Evolutionary conservation across 192 early-diverging fungal species (phyloP).

Genomic region (Linnemannia hyalina): DNA sequence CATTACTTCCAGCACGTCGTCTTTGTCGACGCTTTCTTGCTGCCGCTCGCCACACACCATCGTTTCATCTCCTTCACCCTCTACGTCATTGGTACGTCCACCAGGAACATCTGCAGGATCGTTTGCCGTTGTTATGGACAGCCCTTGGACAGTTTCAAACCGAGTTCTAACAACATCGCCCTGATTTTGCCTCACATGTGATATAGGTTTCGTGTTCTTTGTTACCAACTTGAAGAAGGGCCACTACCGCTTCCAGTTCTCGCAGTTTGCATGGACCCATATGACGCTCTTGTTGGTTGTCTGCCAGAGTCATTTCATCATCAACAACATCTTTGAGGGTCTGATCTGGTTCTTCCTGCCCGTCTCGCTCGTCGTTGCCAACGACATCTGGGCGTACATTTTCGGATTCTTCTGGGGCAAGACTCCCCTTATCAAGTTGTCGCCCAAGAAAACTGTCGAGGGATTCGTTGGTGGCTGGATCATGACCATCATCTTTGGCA

Average conservation of each 20-base stretch:
- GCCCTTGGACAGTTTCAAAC: neutral
- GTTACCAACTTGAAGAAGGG: slow-evolving; percentile 93
- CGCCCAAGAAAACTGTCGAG: slow-evolving; percentile 98
- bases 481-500: slow-evolving; percentile 90
- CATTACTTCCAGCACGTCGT: slow-evolving; percentile 88
- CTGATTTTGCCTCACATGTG: neutral
- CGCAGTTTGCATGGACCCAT: slow-evolving; percentile 97
- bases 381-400: slow-evolving; percentile 96
- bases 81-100: slow-evolving; percentile 80
- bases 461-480: slow-evolving; percentile 93
- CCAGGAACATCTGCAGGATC: neutral
- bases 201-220: slow-evolving; percentile 88
- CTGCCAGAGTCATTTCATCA: slow-evolving; percentile 93
- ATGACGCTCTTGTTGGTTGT: slow-evolving; percentile 95
- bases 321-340: slow-evolving; percentile 98
- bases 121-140: neutral
- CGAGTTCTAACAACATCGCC: neutral
- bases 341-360: slow-evolving; percentile 98
- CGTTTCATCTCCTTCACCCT: slow-evolving; percentile 93
- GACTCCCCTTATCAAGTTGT: slow-evolving; percentile 92
- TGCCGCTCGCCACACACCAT: slow-evolving; percentile 92
- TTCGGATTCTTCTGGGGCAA: slow-evolving; percentile 96
- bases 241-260: slow-evolving; percentile 95
- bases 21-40: slow-evolving; percentile 86
- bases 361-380: slow-evolving; percentile 88